Base-by-base conservation (phyloP, 768 basidiomycete species). In the Lactifluus hygrophoroides region DNA sequence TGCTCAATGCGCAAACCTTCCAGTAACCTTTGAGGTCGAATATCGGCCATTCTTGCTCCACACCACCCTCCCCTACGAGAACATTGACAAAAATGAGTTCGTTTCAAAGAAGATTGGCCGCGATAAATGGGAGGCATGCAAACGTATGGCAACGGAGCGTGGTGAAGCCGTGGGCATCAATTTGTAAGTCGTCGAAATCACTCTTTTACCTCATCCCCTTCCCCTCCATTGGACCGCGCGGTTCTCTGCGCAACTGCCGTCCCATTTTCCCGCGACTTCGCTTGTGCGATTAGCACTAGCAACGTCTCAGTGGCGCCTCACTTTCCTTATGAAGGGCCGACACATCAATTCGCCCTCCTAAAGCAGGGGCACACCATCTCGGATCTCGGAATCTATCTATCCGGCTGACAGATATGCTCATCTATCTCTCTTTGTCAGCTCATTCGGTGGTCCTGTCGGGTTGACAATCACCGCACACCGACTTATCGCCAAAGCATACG, bases 391-490 rank as follows among this genome's bases (percentile, higher is more conserved):
- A 14, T n/a, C 23, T 16, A 21, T 51, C 17, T 50, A 23, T 50
- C 21, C 19, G 17, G 44, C 5, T 51, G 9, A 21, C n/a, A 11
- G 7, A 34, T 19, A 40, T 37, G n/a, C 21, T 38, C 25, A 43
- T 43, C 19, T 16, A 43, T 43, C 19, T 16, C 13, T 13, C 21
- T 34, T 16, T 65, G 19, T 27, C 49, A 88, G 86, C 52, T 73
- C 75, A 4, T 82, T 82, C 65, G 75, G 74, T 16, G 87, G 87
- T 19, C 74, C 75, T 14, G 75, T 90, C 61, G 76, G 79, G 53
- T 80, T 82, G 65, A 86, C 88, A n/a, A 82, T 77, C 37, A 73
- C 76, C 19, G 85, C 85, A 9, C 90, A 91, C 69, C 80, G 89
- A 11, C 74, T 93, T 27, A 75, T 84, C 30, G 79, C 80, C 55